Evolutionary conservation across 2,329 filamentous ascomycete genomes (phyloP), one percentile per base, ranked within the genome.

Genomic region (Aspergillus felis): DNA sequence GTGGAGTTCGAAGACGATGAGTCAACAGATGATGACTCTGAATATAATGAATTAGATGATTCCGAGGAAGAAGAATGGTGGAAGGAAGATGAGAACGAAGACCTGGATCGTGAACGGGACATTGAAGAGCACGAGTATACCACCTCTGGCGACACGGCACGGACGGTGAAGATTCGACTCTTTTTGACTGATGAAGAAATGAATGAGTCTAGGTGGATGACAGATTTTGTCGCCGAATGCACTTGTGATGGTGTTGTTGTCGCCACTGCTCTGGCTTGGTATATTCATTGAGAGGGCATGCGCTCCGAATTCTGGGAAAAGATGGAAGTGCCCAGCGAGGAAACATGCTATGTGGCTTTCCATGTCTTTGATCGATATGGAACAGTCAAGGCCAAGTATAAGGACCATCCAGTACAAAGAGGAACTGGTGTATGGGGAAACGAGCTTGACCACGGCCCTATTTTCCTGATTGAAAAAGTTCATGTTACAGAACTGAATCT

Each of bases 311-410:
- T 76, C 61, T 72, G 68, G 66, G 46, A 58, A 28, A 55, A 68
- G 3, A 76, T 77, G 69, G 70, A 76, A 53, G 60, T 57, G 53
- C 61, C 60, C 27, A 64, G 64, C 46, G 47, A 61, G 55, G 70
- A 72, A 38, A 64, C 66, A 20, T 65, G 66, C 50, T 35, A 58
- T 17, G 56, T 78, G n/a, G 74, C 69, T 14, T 60, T 76, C 56
- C 58, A 68, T 8, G 52, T 78, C 4, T 76, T 77, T 57, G 70
- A 77, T 57, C 63, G 70, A 25, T 77, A 76, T 56, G 75, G 74
- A 47, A 64, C 65, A 53, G 62, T 78, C 25, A 70, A 68, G 47
- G 35, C 58, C 25, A 69, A 74, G 50, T 71, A 69, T 56, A 68
- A 69, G 46, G 54, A 66, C 12, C 71, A 71, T 56, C 62, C 61